These are phyloP conservation scores for Casuarina glauca DNA, from an alignment of 306 rosid genomes.

Conservation along the genomic window DNA sequence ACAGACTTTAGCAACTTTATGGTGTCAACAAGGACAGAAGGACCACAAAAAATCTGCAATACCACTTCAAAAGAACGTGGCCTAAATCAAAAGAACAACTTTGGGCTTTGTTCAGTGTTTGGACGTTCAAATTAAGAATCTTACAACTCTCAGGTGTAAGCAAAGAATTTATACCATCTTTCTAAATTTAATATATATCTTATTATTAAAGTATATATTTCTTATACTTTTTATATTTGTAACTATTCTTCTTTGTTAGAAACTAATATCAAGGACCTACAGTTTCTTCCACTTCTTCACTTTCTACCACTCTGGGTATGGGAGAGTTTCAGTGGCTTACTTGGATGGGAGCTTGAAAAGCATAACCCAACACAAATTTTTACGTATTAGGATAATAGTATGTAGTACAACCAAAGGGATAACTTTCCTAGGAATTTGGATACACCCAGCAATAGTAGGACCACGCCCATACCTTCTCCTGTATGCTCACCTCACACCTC, in stretches of 20 bases:
- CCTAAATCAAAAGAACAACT: background rate
- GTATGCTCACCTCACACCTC: background rate
- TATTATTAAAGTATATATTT: no score
- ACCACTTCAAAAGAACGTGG: background rate
- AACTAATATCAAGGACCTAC: no score
- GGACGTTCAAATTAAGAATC: background rate
- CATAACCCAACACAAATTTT: no score
- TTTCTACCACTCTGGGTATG: no score
- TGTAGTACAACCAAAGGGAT: background rate
- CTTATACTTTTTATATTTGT: no score
- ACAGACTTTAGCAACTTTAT: background rate
- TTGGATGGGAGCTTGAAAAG: no score
- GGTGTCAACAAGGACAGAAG: background rate
- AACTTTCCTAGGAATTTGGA: conserved; percentile 8
- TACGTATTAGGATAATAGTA: background rate
- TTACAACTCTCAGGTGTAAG: background rate
- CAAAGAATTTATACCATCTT: no score
- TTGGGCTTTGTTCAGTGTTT: background rate
- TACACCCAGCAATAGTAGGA: background rate
- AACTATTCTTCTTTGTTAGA: no score
- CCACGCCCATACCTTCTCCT: conserved; percentile 14
- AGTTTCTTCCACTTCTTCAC: no score
- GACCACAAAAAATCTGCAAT: no score
- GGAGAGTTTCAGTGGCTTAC: background rate
- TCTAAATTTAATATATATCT: no score